Conservation (phyloP, 2,329 filamentous ascomycete genomes). For the Cylindrodendrum hubeiense region DNA sequence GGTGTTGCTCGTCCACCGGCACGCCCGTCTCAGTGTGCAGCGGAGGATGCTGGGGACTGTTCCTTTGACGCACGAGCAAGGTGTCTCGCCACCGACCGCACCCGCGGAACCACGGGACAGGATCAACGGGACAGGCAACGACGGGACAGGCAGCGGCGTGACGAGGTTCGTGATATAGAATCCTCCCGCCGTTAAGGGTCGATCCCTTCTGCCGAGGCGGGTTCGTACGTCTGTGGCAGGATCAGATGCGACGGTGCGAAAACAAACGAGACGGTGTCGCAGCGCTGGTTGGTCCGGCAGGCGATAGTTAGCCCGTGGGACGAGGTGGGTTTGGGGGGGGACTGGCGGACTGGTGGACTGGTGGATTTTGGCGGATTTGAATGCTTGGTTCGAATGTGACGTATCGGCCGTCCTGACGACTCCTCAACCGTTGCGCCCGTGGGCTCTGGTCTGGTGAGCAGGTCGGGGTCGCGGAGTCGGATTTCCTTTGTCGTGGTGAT, state of each 20-base stretch:
- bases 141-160: not conserved
- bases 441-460: not conserved
- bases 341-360: too few relatives aligned
- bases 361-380: slow-evolving; percentile 4
- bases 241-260: slow-evolving; percentile 18
- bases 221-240: slow-evolving; percentile 16
- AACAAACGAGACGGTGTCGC: slow-evolving; percentile 22
- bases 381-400: slow-evolving; percentile 20
- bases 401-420: slow-evolving; percentile 6
- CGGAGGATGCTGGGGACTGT: not conserved
- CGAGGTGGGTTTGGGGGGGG: slow-evolving; percentile 19
- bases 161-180: not conserved
- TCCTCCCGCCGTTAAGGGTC: not conserved
- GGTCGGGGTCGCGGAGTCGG: not conserved
- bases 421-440: slow-evolving; percentile 20
- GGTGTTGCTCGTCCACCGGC: not conserved
- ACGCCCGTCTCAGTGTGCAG: not conserved
- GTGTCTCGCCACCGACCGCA: not conserved
- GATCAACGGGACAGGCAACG: too few relatives aligned
- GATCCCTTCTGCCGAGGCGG: too few relatives aligned
- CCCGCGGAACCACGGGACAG: not conserved
- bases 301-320: not conserved
- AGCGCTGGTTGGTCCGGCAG: not conserved
- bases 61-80: not conserved
- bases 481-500: slow-evolving; percentile 17